Evolutionary conservation across 2,329 filamentous ascomycete species (phyloP), one percentile per base, ranked within the genome.

Genomic region (Ascochyta viciae-villosae): DNA sequence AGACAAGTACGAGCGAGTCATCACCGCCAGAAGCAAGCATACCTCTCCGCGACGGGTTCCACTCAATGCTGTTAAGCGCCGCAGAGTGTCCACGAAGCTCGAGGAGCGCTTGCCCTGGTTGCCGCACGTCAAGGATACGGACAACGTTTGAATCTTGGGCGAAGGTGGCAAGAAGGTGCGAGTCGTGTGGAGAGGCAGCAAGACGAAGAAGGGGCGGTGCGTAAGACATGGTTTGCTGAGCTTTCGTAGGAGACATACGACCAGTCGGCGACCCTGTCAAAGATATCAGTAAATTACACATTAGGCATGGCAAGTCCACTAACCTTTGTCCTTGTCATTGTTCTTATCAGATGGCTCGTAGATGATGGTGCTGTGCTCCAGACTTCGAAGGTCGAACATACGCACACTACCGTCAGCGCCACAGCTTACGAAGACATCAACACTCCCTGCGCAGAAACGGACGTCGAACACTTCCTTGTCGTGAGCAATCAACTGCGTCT

Each of bases 381-480:
- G 80, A 75, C 94, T 98, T 71, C 95, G 87, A 58, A 99, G 82
- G 76, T 99, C 95, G 77, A 99, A 99, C 95, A 99, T 99, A 67
- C 95, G 87, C 24, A 99, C 95, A 75, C 94, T 98, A 35, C 95
- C 95, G 74, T 99, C 95, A 52, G 96, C 94, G 47, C 95, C 95
- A 75, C 95, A 99, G 75, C 92, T 96, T 29, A 98, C 95, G 75
- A 99, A 99, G 1, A 98, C 93, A 70, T 99, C 95, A n/a, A 96
- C 92, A 67, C 92, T 97, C 66, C 96, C 95, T 44, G 95, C 95
- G 78, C 95, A 99, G 78, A 99, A 99, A 19, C 95, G 88, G 43
- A 99, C 95, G 74, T 99, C 95, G 71, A 96, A 99, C 6, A 99
- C 95, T 77, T 99, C 95, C 77, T 98, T 98, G 79, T 99, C 95